Percentiles rank a stretch among this genome's conserved stretches.
phyloP scores from a whole-genome alignment of 2,329 filamentous ascomycete species.

The Fusarium globosum region DNA sequence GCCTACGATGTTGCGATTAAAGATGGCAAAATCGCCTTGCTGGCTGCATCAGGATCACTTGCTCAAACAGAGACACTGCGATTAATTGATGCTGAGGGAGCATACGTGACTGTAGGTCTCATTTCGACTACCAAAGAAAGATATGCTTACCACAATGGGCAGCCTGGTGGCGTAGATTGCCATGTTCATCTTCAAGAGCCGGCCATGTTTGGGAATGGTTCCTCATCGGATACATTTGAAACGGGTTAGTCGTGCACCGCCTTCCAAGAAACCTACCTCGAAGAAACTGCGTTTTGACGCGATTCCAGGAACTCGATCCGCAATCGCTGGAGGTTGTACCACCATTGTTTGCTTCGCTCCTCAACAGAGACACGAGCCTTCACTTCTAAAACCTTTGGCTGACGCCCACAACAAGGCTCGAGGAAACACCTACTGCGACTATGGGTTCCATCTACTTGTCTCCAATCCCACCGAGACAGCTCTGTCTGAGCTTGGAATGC shows the following conservation, averaged over 20 bases:
- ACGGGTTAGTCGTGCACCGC: not conserved
- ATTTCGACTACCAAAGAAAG: not conserved
- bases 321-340: not conserved
- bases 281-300: not conserved
- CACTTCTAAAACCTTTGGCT: not conserved
- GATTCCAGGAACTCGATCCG: not conserved
- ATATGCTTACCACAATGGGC: not conserved
- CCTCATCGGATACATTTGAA: not conserved
- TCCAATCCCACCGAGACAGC: not conserved
- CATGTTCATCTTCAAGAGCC: not conserved
- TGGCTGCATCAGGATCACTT: not conserved
- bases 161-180: not conserved
- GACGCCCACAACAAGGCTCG: not conserved
- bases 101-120: not conserved
- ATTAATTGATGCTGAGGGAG: not conserved
- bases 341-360: not conserved
- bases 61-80: not conserved
- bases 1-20: not conserved
- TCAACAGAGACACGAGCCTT: not conserved
- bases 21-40: not conserved
- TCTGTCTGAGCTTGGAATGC: not conserved
- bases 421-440: not conserved
- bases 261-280: accelerated
- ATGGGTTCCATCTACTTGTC: not conserved
- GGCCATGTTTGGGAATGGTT: not conserved